Conservation (phyloP, 1,284 basidiomycete genomes). For the Xerocomus amazonicus region DNA sequence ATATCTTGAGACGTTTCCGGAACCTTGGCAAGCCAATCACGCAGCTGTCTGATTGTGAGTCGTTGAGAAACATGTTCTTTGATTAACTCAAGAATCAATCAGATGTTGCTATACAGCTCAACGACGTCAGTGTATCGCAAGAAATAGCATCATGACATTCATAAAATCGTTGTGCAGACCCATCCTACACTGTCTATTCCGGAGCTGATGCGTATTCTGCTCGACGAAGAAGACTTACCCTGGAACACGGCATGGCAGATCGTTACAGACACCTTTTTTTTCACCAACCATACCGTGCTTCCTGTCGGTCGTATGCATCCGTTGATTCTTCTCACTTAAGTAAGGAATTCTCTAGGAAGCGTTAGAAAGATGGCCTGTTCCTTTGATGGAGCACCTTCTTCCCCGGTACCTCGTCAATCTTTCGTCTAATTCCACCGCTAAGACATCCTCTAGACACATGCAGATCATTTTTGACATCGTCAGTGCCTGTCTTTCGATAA, state of each 20-base stretch:
- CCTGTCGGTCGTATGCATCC: constrained; percentile 44
- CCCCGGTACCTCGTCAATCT: constrained; percentile 47
- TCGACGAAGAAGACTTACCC: constrained; percentile 84
- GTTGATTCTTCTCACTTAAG: not conserved
- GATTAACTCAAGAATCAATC: constrained; percentile 4
- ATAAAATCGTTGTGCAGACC: constrained; percentile 47
- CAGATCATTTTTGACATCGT: constrained; percentile 91
- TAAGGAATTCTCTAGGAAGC: constrained; percentile 49
- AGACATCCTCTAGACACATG: constrained; percentile 52
- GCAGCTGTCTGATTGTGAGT: constrained; percentile 77
- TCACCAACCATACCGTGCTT: constrained; percentile 88
- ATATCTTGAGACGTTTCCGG: constrained; percentile 83
- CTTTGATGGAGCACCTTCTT: constrained; percentile 76
- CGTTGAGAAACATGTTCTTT: not conserved
- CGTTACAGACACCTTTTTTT: constrained; percentile 85
- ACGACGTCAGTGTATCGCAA: constrained; percentile 54
- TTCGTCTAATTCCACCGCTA: not conserved
- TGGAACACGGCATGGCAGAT: constrained; percentile 87
- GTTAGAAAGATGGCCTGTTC: constrained; percentile 85
- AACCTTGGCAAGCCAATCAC: constrained; percentile 71
- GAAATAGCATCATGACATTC: not conserved
- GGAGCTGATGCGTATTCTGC: constrained; percentile 87
- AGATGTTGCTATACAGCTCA: constrained; percentile 88
- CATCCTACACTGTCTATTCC: constrained; percentile 92
- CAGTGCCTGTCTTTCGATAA: constrained; percentile 28